phyloP scores from a whole-genome alignment of 371 early-diverging fungal species.

The Mucor indicus region DNA sequence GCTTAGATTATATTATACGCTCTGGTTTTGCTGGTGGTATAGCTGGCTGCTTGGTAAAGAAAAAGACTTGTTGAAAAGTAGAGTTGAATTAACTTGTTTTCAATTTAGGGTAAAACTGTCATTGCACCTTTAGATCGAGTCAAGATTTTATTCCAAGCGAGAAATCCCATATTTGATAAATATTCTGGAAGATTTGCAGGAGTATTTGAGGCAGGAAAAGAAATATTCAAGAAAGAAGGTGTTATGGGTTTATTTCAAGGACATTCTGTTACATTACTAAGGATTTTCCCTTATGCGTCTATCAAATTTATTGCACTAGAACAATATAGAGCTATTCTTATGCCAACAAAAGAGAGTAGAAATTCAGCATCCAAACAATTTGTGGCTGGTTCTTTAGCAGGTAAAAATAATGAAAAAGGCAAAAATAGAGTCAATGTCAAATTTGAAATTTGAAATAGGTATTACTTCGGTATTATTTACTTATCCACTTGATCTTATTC shows the following conservation, averaged over 20 bases:
- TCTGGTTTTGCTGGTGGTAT: constrained; percentile 35
- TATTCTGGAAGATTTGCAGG: constrained; percentile 81
- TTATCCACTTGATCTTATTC: constrained; percentile 87
- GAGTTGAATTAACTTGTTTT: not conserved
- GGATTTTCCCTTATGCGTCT: constrained; percentile 93
- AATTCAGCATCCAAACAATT: constrained; percentile 57
- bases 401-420: too few species aligned
- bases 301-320: constrained; percentile 91
- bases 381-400: constrained; percentile 73
- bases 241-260: constrained; percentile 85
- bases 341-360: constrained; percentile 50
- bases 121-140: constrained; percentile 94
- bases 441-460: constrained; percentile 39
- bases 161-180: constrained; percentile 74
- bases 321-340: constrained; percentile 62
- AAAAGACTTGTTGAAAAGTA: not conserved
- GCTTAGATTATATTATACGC: constrained; percentile 22
- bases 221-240: constrained; percentile 69
- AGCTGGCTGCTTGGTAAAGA: constrained; percentile 32
- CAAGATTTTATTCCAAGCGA: constrained; percentile 93
- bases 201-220: constrained; percentile 69
- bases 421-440: not conserved
- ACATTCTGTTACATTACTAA: constrained; percentile 82
- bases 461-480: constrained; percentile 79
- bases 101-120: constrained; percentile 70